Conservation (phyloP, 179 eudicot species). For the Sideroxylon spinosum region DNA sequence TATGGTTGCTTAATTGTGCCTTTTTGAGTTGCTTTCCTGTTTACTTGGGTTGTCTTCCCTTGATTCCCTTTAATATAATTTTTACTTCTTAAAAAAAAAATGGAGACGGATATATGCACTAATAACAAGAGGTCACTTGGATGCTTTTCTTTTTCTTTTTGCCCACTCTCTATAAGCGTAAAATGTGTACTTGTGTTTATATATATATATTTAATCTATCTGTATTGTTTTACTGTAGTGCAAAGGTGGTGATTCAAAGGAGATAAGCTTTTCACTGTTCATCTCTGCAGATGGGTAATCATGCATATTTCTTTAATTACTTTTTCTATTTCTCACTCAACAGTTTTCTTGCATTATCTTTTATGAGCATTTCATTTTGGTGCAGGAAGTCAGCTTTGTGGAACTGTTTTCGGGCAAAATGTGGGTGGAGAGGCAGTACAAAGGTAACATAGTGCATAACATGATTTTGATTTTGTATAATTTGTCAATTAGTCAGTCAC, state of each 20-base stretch:
- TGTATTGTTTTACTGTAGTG: conserved; percentile 45
- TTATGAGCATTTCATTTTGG: conserved; percentile 7
- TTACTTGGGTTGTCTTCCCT: too few relatives aligned
- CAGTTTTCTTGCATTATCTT: neutral
- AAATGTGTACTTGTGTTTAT: neutral
- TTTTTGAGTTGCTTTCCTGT: too few relatives aligned
- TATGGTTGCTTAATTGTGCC: too few relatives aligned
- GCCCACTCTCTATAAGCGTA: neutral
- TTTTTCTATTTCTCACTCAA: neutral
- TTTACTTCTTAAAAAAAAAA: too few relatives aligned
- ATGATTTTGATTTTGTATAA: conserved; percentile 7
- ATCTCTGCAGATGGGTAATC: conserved; percentile 58
- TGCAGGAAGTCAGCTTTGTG: conserved; percentile 51
- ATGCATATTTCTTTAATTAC: neutral
- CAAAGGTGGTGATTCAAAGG: conserved; percentile 55
- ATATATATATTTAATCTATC: too few relatives aligned
- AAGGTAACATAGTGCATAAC: conserved; percentile 28
- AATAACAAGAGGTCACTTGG: neutral
- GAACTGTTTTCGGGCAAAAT: conserved; percentile 64
- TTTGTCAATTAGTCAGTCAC: neutral
- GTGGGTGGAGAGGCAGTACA: conserved; percentile 70
- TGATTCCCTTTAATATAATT: too few relatives aligned
- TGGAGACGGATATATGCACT: too few relatives aligned
- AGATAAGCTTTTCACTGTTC: conserved; percentile 50
- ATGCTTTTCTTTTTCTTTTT: too few relatives aligned